These are phyloP conservation scores for Colletotrichum spaethianum DNA, from an alignment of 2,329 filamentous ascomycete species.

Conservation along the genomic window DNA sequence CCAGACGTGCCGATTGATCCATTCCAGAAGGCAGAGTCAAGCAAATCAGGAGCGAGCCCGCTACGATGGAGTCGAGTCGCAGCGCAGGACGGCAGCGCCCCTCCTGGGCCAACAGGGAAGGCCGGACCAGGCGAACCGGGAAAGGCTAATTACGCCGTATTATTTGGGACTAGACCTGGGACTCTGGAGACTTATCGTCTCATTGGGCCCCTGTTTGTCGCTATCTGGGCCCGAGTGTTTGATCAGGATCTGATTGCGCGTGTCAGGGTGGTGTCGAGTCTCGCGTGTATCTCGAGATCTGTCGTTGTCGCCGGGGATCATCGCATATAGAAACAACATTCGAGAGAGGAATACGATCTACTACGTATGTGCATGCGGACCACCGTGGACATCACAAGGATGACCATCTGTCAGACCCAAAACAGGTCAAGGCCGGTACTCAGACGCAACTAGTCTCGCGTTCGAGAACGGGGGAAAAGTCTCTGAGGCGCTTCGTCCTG, in stretches of 20 bases:
- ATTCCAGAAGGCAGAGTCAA: slow-evolving; percentile 19
- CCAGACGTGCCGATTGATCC: slow-evolving; percentile 38
- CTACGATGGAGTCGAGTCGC: slow-evolving; percentile 33
- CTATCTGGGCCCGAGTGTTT: slow-evolving; percentile 12
- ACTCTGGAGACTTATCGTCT: slow-evolving; percentile 1
- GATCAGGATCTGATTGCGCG: slow-evolving; percentile 6
- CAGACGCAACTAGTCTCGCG: slow-evolving; percentile 5
- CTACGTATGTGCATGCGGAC: background rate
- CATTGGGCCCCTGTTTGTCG: slow-evolving; percentile 24
- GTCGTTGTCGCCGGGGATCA: background rate
- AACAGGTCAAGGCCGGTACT: background rate
- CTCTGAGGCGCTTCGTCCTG: background rate
- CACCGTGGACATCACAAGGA: background rate
- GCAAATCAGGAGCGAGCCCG: slow-evolving; percentile 28
- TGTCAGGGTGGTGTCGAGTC: background rate
- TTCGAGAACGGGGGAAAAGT: background rate
- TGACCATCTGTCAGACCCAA: background rate
- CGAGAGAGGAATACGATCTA: too few species aligned
- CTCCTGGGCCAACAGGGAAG: slow-evolving; percentile 21
- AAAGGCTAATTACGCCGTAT: slow-evolving; percentile 38
- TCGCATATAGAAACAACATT: background rate
- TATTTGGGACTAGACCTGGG: slow-evolving; percentile 21
- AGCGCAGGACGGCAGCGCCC: slow-evolving; percentile 15
- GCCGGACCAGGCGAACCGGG: slow-evolving; percentile 31
- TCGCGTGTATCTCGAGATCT: background rate